These are phyloP conservation scores for Pichia phayaonensis DNA, from an alignment of 805 yeast genomes.

Conservation along the genomic window DNA sequence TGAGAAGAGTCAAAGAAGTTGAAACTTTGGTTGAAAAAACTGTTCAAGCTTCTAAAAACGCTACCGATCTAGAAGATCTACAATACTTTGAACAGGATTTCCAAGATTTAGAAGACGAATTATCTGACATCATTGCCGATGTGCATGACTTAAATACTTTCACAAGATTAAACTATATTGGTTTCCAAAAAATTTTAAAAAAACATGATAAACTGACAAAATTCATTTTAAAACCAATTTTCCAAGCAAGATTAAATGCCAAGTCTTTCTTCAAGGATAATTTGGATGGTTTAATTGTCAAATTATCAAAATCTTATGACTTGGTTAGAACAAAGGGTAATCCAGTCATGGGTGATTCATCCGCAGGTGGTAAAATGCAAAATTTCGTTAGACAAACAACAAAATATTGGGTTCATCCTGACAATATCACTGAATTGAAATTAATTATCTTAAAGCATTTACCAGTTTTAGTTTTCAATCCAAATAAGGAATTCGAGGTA, in stretches of 20 bases:
- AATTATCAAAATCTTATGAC: slow-evolving; percentile 82
- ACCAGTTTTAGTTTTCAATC: slow-evolving; percentile 94
- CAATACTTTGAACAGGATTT: slow-evolving; percentile 53
- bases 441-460: slow-evolving; percentile 86
- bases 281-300: slow-evolving; percentile 82
- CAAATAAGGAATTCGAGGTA: slow-evolving; percentile 89
- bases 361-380: slow-evolving; percentile 98
- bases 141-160: slow-evolving; percentile 95
- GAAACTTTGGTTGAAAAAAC: slow-evolving; percentile 62
- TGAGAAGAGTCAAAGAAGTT: slow-evolving; percentile 75
- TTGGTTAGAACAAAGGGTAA: slow-evolving; percentile 93
- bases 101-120: slow-evolving; percentile 65
- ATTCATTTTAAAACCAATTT: slow-evolving; percentile 79
- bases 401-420: slow-evolving; percentile 99
- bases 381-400: slow-evolving; percentile 98
- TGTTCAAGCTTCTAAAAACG: slow-evolving; percentile 37
- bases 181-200: slow-evolving; percentile 92
- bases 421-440: slow-evolving; percentile 93
- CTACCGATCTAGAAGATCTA: slow-evolving; percentile 27
- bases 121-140: slow-evolving; percentile 87
- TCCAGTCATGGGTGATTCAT: slow-evolving; percentile 87
- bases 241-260: slow-evolving; percentile 85
- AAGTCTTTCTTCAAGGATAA: slow-evolving; percentile 96
- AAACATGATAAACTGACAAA: slow-evolving; percentile 90
- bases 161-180: slow-evolving; percentile 89